Evolutionary conservation across 495 filamentous ascomycete genomes (phyloP).

Genomic region (Daldinia bambusicola): DNA sequence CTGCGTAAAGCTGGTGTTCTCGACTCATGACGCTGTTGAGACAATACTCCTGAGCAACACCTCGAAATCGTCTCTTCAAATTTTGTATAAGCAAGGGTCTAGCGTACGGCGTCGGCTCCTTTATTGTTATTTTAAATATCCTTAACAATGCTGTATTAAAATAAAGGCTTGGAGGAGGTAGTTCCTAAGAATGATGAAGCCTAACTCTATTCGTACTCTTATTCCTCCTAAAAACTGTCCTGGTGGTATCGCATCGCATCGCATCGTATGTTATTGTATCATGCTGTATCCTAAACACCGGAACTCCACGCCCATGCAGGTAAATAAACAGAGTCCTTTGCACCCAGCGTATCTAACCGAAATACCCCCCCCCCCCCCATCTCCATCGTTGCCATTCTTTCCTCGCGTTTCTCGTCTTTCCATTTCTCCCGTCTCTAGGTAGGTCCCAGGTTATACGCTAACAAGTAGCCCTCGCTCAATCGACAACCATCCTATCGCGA

Average conservation of each 20-base stretch:
- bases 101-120: conserved; percentile 20
- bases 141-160: conserved; percentile 10
- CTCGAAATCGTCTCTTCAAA: background rate
- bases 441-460: too few species aligned
- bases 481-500: conserved; percentile 31
- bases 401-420: background rate
- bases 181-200: conserved; percentile 8
- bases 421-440: background rate
- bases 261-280: background rate
- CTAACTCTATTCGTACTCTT: background rate
- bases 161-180: background rate
- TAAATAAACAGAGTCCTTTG: background rate
- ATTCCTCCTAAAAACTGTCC: background rate
- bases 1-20: conserved; percentile 66
- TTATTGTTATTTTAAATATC: background rate
- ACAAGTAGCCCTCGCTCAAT: conserved; percentile 8
- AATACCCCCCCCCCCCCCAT: too few species aligned
- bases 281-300: conserved; percentile 26
- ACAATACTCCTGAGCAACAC: background rate
- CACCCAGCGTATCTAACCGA: too few species aligned
- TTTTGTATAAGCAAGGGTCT: conserved; percentile 7
- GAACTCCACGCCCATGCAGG: conserved; percentile 30
- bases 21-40: conserved; percentile 4
- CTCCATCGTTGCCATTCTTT: too few species aligned
- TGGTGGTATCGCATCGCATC: background rate